A percentile compares a stretch with the other conserved stretches of the same genome.
These are phyloP conservation scores for Populus deltoides DNA, from an alignment of 345 rosid genomes.

Conservation along the genomic window DNA sequence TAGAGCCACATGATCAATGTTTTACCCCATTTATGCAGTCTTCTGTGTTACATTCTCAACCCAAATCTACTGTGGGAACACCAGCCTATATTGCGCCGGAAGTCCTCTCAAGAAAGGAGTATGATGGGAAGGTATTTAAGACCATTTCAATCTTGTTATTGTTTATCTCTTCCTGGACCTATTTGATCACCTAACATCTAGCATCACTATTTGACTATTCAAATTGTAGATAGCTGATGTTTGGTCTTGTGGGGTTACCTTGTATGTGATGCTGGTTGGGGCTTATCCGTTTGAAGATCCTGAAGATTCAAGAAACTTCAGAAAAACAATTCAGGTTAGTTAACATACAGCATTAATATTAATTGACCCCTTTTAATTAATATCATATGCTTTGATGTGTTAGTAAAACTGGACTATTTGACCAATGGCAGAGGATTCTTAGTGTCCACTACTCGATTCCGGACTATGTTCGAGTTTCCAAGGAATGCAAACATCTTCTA, in stretches of 20 bases:
- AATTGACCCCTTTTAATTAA: neutral
- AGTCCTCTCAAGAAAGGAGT: constrained; percentile 23
- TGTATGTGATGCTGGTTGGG: constrained; percentile 30
- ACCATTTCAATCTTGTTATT: neutral
- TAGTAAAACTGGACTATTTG: neutral
- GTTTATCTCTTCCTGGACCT: neutral
- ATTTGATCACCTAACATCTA: neutral
- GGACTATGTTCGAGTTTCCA: constrained; percentile 71
- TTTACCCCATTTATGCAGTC: constrained; percentile 8
- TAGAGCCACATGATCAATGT: neutral
- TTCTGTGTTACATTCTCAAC: constrained; percentile 27
- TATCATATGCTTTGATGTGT: neutral
- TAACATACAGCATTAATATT: neutral
- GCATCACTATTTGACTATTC: neutral
- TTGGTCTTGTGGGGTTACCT: constrained; percentile 31
- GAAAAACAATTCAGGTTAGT: constrained; percentile 21
- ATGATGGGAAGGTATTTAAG: constrained; percentile 23
- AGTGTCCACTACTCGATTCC: constrained; percentile 87
- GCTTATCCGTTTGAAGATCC: constrained; percentile 31
- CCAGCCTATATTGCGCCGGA: constrained; percentile 30
- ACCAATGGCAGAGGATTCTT: constrained; percentile 68
- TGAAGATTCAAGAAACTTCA: constrained; percentile 31
- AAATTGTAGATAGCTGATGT: constrained; percentile 24
- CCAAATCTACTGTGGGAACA: constrained; percentile 26
- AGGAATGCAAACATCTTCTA: constrained; percentile 72